These are phyloP conservation scores for Laburnicola sp. DNA, from an alignment of 2,329 filamentous ascomycete genomes.

Conservation along the genomic window DNA sequence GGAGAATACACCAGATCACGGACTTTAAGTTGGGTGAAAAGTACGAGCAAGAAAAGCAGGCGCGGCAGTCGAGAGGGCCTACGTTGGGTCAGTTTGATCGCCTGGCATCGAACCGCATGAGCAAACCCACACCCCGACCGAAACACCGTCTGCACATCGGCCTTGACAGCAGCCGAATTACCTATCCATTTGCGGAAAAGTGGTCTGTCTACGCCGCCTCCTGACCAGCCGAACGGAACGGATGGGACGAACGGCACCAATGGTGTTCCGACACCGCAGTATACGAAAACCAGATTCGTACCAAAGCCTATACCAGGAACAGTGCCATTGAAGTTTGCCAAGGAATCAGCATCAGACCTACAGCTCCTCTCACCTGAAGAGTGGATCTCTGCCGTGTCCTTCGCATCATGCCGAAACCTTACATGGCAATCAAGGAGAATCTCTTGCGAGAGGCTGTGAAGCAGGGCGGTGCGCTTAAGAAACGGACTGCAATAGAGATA, in stretches of 20 bases:
- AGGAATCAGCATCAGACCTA: constrained; percentile 77
- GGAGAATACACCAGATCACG: constrained; percentile 81
- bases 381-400: constrained; percentile 81
- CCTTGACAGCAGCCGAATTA: constrained; percentile 78
- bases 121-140: constrained; percentile 66
- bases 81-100: constrained; percentile 84
- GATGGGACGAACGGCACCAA: constrained; percentile 36
- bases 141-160: constrained; percentile 72
- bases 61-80: constrained; percentile 65
- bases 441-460: constrained; percentile 90
- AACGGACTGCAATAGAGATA: constrained; percentile 88
- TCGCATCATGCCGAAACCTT: constrained; percentile 89
- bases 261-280: constrained; percentile 44
- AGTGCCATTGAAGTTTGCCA: constrained; percentile 67
- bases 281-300: constrained; percentile 53
- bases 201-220: constrained; percentile 47
- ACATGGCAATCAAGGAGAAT: constrained; percentile 90
- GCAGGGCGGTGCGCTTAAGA: constrained; percentile 84
- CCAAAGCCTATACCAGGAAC: constrained; percentile 63
- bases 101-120: constrained; percentile 70
- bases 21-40: constrained; percentile 86
- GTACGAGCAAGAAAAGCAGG: constrained; percentile 85
- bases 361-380: constrained; percentile 87
- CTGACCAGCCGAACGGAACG: constrained; percentile 56
- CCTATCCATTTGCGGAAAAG: constrained; percentile 60